Percentiles rank a stretch among this genome's conserved stretches.
Conservation (phyloP, 2,329 filamentous ascomycete species). For the Geosmithia morbida region DNA sequence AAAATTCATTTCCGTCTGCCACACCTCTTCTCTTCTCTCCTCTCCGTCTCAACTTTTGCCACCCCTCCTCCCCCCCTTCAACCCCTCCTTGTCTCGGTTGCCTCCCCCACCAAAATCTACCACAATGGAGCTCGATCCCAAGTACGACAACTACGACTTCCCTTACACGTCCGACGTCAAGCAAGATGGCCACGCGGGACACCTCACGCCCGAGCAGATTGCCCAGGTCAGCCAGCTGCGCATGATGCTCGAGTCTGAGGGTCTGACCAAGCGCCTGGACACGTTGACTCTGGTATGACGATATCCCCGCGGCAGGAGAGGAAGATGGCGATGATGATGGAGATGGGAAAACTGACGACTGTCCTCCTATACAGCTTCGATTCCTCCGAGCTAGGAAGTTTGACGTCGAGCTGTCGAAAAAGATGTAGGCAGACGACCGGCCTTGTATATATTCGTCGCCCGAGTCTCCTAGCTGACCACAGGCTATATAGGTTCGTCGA, state of each 20-base stretch:
- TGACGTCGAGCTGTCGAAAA: constrained; percentile 67
- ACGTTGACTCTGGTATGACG: constrained; percentile 67
- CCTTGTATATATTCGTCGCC: not conserved
- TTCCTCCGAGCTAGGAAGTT: constrained; percentile 95
- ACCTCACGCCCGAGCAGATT: constrained; percentile 77
- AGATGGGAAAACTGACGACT: constrained; percentile 2
- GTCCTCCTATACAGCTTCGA: constrained; percentile 43
- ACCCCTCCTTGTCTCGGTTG: not conserved
- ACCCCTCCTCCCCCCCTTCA: not conserved
- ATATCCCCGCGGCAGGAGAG: not conserved
- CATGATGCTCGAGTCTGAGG: constrained; percentile 67
- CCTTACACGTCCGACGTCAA: constrained; percentile 60
- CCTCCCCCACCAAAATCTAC: constrained; percentile 1
- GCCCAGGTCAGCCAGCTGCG: constrained; percentile 80
- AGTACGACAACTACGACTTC: constrained; percentile 95
- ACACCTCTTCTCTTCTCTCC: not conserved
- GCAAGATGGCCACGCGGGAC: constrained; percentile 70
- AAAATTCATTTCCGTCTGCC: not conserved
- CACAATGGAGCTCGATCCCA: constrained; percentile 56
- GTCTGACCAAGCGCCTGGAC: constrained; percentile 74
- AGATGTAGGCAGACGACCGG: constrained; percentile 68
- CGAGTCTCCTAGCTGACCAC: constrained; percentile 6
- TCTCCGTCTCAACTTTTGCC: not conserved
- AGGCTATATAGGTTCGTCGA: constrained; percentile 66
- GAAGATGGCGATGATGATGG: not conserved